Base-by-base conservation (phyloP, 805 yeast genomes). In the Ogataea parapolymorpha region DNA sequence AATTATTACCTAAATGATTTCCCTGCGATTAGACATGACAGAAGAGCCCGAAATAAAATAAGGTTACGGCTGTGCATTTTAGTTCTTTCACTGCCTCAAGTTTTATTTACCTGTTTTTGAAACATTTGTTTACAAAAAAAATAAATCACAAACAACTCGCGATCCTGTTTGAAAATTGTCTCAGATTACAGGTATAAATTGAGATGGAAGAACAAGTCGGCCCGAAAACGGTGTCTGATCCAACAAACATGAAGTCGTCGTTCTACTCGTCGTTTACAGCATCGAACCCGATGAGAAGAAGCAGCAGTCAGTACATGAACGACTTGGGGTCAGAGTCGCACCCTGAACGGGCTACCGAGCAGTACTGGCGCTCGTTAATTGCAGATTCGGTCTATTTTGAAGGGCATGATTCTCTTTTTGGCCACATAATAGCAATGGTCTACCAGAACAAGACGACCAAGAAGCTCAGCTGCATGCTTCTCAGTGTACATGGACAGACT, bases 401-500 rank as follows among this genome's bases (percentile, higher is more conserved):
- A 10, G 85, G 81, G 2, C 43, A 55, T 28, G 87, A 82, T 46
- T 49, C 50, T 6, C 56, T 76, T 7, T 50, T 72, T 2, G 74
- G 77, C 37, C 74, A 74, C 1, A 61, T 71, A 12, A 54, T 79
- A 10, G 66, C 74, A 2, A 66, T 79, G 58, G 70, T 82, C 1
- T 80, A 71, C 51, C 73, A 75, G 46, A 70, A 74, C 41, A 66
- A 67, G 6, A 50, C 65, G 2, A 61, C 79, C 1, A 60, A 64
- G 15, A 70, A 69, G 39, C 63, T 79, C n/a, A 70, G 77, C 40
- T 71, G 82, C 3, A 66, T 79, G 3, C 62, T 83, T 16, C 50
- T 85, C 18, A 78, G 85, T 20, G 74, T 72, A 42, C 80, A 79
- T 47, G 98, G 97, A 0, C 72, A 78, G 27, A 68, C 82, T 3